Evolutionary conservation across 2,329 filamentous ascomycete genomes (phyloP).

Genomic region (Anthostomella pinea): DNA sequence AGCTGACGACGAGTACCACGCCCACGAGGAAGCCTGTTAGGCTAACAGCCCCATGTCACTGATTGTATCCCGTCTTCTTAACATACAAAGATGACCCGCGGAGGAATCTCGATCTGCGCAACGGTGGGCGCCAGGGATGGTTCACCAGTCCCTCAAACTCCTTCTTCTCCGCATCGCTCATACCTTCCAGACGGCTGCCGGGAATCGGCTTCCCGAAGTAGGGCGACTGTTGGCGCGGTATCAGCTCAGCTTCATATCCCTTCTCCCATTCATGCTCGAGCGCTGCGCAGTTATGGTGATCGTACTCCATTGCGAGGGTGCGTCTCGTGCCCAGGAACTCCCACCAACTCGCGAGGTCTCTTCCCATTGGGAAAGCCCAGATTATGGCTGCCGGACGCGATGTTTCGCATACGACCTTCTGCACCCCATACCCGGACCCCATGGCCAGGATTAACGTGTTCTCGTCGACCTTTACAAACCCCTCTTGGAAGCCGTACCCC

Average conservation of each 20-base stretch:
- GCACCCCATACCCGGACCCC: background rate
- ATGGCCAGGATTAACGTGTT: conserved; percentile 1
- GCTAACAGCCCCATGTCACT: too few relatives aligned
- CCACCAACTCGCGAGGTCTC: background rate
- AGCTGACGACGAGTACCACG: background rate
- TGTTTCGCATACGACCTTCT: conserved; percentile 5
- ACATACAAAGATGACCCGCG: background rate
- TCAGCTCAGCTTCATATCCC: background rate
- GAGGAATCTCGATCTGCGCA: background rate
- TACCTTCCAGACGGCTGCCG: background rate
- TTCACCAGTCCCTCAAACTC: background rate
- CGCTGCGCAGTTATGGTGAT: background rate
- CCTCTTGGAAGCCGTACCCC: conserved; percentile 2
- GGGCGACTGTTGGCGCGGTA: background rate
- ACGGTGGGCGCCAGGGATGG: background rate
- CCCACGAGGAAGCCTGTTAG: too few relatives aligned
- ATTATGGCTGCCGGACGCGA: conserved; percentile 3
- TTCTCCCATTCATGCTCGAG: background rate
- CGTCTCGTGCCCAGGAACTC: background rate
- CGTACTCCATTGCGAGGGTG: background rate
- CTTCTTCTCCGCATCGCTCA: background rate
- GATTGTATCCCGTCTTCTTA: background rate
- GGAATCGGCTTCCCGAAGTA: background rate
- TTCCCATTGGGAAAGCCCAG: background rate
- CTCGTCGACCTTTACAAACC: conserved; percentile 2